These are phyloP conservation scores for Mortierella sp. DNA, from an alignment of 371 early-diverging fungal genomes.

Conservation along the genomic window DNA sequence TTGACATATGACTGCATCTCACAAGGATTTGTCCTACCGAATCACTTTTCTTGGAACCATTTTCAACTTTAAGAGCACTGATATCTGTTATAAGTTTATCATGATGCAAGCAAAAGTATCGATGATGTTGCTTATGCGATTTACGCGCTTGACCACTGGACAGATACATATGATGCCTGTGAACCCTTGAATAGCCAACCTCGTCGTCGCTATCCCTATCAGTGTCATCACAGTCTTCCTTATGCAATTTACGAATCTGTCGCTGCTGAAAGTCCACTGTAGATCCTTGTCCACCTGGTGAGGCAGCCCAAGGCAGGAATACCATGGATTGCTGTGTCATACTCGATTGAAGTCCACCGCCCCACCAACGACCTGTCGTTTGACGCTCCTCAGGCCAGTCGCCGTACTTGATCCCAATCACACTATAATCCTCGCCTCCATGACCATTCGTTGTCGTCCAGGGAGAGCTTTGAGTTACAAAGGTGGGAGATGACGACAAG, in stretches of 20 bases:
- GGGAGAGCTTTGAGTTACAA: not conserved
- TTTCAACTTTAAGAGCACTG: conserved; percentile 1
- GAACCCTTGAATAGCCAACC: conserved; percentile 6
- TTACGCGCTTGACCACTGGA: not conserved
- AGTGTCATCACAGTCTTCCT: not conserved
- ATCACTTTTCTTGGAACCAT: not conserved
- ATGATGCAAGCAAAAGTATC: conserved; percentile 50
- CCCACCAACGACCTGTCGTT: conserved; percentile 24
- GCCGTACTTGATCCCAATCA: conserved; percentile 48
- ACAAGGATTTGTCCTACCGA: not conserved
- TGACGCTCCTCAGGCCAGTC: conserved; percentile 41
- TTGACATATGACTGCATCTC: not conserved
- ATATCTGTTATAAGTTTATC: conserved; percentile 40
- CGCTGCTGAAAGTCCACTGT: conserved; percentile 1
- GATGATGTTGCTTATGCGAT: conserved; percentile 28
- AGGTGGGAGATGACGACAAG: not conserved
- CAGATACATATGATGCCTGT: conserved; percentile 32
- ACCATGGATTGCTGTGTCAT: conserved; percentile 37
- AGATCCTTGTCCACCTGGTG: conserved; percentile 12
- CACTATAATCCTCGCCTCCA: conserved; percentile 37
- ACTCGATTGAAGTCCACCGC: conserved; percentile 26
- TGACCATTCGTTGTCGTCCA: conserved; percentile 12
- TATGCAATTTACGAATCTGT: not conserved
- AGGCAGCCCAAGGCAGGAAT: conserved; percentile 27
- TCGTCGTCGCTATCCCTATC: not conserved